Conservation (phyloP, 2,329 filamentous ascomycete genomes). For the Dactylonectria estremocensis region DNA sequence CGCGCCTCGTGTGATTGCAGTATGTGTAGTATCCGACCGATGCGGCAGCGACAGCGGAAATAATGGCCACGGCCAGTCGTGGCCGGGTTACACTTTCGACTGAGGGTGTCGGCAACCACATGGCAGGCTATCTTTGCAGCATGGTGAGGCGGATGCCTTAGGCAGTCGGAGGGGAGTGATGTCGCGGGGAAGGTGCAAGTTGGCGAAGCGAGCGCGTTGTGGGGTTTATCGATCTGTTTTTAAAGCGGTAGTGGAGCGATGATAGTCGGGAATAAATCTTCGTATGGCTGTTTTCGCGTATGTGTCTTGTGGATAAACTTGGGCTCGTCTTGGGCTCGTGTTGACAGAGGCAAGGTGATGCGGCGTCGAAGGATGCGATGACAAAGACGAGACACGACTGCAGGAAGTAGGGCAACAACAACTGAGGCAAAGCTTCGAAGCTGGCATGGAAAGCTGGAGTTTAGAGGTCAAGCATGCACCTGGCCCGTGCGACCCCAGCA, state of each 20-base stretch:
- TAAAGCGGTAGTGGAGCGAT: background rate
- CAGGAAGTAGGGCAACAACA: background rate
- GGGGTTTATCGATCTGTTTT: background rate
- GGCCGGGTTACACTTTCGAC: slow-evolving; percentile 70
- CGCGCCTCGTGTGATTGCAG: slow-evolving; percentile 50
- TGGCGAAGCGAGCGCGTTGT: background rate
- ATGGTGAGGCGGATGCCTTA: slow-evolving; percentile 46
- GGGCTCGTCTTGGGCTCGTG: background rate
- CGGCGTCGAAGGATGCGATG: slow-evolving; percentile 1
- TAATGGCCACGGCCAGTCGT: slow-evolving; percentile 68
- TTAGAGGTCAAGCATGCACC: slow-evolving; percentile 11
- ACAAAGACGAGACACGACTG: slow-evolving; percentile 4
- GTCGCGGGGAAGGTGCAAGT: background rate
- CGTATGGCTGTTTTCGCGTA: background rate
- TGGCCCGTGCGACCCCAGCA: slow-evolving; percentile 17
- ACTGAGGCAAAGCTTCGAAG: slow-evolving; percentile 8
- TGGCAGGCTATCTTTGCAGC: slow-evolving; percentile 53
- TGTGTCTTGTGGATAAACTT: background rate
- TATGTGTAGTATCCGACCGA: slow-evolving; percentile 74
- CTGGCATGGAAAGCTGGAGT: slow-evolving; percentile 18
- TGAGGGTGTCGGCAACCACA: slow-evolving; percentile 65
- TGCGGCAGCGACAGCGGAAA: slow-evolving; percentile 70
- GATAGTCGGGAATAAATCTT: background rate
- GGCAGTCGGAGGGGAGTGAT: slow-evolving; percentile 13
- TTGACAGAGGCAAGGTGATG: background rate